Conservation (phyloP, 805 yeast genomes). For the Pichia californica region DNA sequence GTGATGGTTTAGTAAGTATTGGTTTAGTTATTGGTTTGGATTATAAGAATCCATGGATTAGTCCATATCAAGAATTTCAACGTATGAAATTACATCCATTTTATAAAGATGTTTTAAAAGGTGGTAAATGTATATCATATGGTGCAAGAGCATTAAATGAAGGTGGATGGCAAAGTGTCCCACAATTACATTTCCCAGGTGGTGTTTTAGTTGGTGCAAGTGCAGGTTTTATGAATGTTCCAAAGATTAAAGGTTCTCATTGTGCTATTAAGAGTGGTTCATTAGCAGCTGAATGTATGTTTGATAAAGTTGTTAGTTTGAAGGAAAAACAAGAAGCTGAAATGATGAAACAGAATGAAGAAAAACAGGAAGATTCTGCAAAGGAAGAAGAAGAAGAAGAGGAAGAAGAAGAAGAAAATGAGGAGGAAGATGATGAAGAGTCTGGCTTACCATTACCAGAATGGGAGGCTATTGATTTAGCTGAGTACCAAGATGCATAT, state of each 20-base stretch:
- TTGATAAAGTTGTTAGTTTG: conserved; percentile 38
- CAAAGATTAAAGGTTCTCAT: conserved; percentile 96
- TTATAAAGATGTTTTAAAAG: conserved; percentile 65
- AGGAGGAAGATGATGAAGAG: conserved; percentile 35
- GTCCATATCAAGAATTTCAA: conserved; percentile 96
- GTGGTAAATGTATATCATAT: conserved; percentile 89
- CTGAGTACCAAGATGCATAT: conserved; percentile 56
- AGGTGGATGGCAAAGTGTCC: conserved; percentile 94
- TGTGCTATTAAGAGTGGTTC: conserved; percentile 96
- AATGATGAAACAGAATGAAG: conserved; percentile 26
- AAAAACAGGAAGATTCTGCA: conserved; percentile 15
- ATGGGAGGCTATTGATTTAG: conserved; percentile 43
- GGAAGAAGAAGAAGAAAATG: conserved; percentile 36
- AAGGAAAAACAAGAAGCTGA: conserved; percentile 37
- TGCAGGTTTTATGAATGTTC: conserved; percentile 96
- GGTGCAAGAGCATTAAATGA: conserved; percentile 96
- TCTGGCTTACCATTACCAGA: conserved; percentile 28
- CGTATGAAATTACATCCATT: conserved; percentile 88
- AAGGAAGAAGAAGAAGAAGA: conserved; percentile 32
- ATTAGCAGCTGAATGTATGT: conserved; percentile 86
- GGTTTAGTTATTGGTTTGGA: conserved; percentile 96
- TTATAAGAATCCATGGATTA: conserved; percentile 88
- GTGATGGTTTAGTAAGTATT: conserved; percentile 83
- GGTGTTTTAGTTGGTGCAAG: conserved; percentile 92
- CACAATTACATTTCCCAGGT: conserved; percentile 88